A percentile compares a stretch with the other conserved stretches of the same genome.
phyloP scores from a whole-genome alignment of 106 monocot species.

The Acorus calamus region DNA sequence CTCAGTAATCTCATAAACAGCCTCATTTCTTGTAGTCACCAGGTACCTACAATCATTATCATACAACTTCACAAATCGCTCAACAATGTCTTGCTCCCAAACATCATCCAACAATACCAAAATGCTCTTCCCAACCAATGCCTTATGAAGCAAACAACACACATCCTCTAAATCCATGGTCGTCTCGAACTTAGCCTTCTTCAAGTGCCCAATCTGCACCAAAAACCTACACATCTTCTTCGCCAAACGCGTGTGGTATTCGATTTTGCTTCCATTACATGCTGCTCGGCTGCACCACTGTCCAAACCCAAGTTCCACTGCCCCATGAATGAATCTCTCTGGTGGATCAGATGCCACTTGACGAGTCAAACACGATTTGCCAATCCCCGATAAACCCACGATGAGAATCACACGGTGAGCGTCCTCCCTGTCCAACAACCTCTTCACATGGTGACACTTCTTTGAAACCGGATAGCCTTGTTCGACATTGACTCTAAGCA shows the following conservation, averaged over 20 bases:
- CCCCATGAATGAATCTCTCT: slow-evolving; percentile 26
- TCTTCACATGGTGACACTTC: slow-evolving; percentile 21
- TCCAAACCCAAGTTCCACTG: slow-evolving; percentile 37
- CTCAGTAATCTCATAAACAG: slow-evolving; percentile 42
- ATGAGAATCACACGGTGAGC: slow-evolving; percentile 32
- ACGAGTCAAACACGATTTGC: slow-evolving; percentile 52
- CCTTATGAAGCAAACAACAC: slow-evolving; percentile 36
- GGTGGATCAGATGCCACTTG: slow-evolving; percentile 42
- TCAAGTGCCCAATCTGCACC: slow-evolving; percentile 37
- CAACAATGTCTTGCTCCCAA: slow-evolving; percentile 56
- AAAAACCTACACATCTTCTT: slow-evolving; percentile 26
- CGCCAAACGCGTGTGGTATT: slow-evolving; percentile 35
- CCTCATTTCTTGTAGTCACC: slow-evolving; percentile 48
- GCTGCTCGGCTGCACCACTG: slow-evolving; percentile 41
- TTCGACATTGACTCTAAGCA: slow-evolving; percentile 21
- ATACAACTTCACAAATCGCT: slow-evolving; percentile 34
- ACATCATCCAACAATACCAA: slow-evolving; percentile 51
- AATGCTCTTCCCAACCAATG: slow-evolving; percentile 38
- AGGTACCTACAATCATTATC: slow-evolving; percentile 40
- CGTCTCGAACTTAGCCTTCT: slow-evolving; percentile 13
- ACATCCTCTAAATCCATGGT: slow-evolving; percentile 35
- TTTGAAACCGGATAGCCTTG: slow-evolving; percentile 31
- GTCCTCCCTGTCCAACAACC: slow-evolving; percentile 25
- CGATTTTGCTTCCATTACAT: slow-evolving; percentile 27
- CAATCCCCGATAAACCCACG: slow-evolving; percentile 49